Percentiles rank a stretch among this genome's conserved stretches.
Evolutionary conservation across 108 stramenopile genomes (phyloP).

Genomic region (Parietichytrium sp.): DNA sequence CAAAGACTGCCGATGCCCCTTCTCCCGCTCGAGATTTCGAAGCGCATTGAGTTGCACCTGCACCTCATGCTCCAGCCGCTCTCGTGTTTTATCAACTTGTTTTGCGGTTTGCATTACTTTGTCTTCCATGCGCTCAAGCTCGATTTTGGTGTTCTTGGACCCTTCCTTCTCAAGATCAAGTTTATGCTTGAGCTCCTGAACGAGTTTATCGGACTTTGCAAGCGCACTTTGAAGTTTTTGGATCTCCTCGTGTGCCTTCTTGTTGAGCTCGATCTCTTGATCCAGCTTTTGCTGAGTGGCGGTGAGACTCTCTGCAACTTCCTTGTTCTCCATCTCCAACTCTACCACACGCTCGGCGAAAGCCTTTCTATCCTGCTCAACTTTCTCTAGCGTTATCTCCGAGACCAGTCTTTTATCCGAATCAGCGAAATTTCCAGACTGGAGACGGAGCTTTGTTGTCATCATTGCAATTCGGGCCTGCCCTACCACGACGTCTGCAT

Average conservation of each 20-base stretch:
- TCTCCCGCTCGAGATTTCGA: background rate
- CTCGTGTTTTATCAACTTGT: too few relatives aligned
- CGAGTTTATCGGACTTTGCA: background rate
- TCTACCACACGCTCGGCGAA: slow-evolving; percentile 29
- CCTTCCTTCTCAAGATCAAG: background rate
- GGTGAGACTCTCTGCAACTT: background rate
- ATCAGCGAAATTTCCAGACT: background rate
- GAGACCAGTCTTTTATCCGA: too few relatives aligned
- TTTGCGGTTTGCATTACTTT: background rate
- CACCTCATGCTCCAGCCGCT: slow-evolving; percentile 1
- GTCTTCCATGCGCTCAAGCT: background rate
- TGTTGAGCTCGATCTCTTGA: background rate
- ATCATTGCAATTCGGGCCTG: background rate
- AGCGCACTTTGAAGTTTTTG: background rate
- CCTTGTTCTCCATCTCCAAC: background rate
- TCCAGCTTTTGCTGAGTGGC: background rate
- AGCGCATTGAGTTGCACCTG: background rate
- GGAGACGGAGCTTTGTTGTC: background rate
- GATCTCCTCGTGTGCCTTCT: background rate
- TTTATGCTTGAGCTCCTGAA: background rate
- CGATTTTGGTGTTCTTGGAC: background rate
- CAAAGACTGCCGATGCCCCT: background rate
- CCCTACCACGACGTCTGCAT: background rate
- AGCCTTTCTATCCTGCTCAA: background rate
- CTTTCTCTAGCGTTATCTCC: background rate